These are phyloP conservation scores for Stygiomarasmius scandens DNA, from an alignment of 1,284 basidiomycete genomes.

Conservation along the genomic window DNA sequence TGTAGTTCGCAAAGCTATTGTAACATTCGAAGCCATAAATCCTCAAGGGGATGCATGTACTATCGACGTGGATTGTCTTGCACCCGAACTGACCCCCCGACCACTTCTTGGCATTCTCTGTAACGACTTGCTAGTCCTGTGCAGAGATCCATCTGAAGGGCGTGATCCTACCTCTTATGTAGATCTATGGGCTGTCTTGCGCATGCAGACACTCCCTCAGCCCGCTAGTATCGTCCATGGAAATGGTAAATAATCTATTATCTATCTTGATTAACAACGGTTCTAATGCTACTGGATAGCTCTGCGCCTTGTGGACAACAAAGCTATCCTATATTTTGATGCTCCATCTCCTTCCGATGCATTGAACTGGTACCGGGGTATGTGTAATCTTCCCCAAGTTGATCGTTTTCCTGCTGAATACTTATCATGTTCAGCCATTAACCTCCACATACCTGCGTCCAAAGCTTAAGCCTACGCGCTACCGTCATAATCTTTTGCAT, in stretches of 20 bases:
- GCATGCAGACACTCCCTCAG: constrained; percentile 88
- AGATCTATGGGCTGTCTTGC: constrained; percentile 90
- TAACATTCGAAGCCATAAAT: constrained; percentile 83
- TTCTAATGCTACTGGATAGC: no score
- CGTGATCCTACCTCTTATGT: constrained; percentile 73
- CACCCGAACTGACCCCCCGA: constrained; percentile 78
- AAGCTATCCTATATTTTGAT: constrained; percentile 92
- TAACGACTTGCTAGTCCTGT: constrained; percentile 91
- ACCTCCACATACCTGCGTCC: constrained; percentile 62
- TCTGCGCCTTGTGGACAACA: constrained; percentile 82
- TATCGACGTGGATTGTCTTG: constrained; percentile 87
- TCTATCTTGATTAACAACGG: no score
- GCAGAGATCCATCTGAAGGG: constrained; percentile 78
- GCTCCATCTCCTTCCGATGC: constrained; percentile 82
- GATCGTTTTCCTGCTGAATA: constrained; percentile 5
- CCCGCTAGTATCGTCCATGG: constrained; percentile 90
- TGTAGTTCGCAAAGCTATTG: constrained; percentile 86
- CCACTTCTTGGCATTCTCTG: constrained; percentile 82
- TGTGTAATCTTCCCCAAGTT: constrained; percentile 21
- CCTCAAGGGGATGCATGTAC: constrained; percentile 75
- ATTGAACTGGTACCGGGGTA: constrained; percentile 88
- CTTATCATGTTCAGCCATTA: constrained; percentile 50
- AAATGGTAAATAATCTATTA: constrained; percentile 71
- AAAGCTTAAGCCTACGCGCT: constrained; percentile 38
- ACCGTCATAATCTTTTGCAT: constrained; percentile 7